Evolutionary conservation across 2,329 filamentous ascomycete genomes (phyloP).

Genomic region (Aspergillus aculeatinus): DNA sequence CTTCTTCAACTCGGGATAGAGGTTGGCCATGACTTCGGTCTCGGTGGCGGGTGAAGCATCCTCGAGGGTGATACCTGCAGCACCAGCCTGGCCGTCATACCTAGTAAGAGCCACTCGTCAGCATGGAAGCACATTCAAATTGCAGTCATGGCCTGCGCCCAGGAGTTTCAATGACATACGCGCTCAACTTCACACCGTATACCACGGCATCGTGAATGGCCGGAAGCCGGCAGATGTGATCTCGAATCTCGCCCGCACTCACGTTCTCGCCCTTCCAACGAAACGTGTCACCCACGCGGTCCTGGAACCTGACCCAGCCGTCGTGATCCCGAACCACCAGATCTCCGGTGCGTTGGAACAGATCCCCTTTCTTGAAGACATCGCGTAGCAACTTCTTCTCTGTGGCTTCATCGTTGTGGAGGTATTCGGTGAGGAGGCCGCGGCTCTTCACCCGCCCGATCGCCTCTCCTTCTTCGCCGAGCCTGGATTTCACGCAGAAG

Average conservation of each 20-base stretch:
- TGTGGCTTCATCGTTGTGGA: slow-evolving; percentile 43
- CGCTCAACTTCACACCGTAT: slow-evolving; percentile 44
- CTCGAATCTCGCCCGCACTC: slow-evolving; percentile 47
- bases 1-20: slow-evolving; percentile 42
- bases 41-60: slow-evolving; percentile 30
- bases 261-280: slow-evolving; percentile 49
- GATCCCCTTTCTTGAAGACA: slow-evolving; percentile 48
- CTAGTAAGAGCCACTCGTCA: slow-evolving; percentile 24
- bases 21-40: slow-evolving; percentile 36
- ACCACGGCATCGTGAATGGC: slow-evolving; percentile 47
- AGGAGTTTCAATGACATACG: slow-evolving; percentile 26
- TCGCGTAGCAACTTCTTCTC: slow-evolving; percentile 46
- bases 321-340: slow-evolving; percentile 42
- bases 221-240: slow-evolving; percentile 44
- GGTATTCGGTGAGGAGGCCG: slow-evolving; percentile 43
- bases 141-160: not conserved
- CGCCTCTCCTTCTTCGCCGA: slow-evolving; percentile 47
- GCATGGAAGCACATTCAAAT: not conserved
- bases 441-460: slow-evolving; percentile 46
- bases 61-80: slow-evolving; percentile 47
- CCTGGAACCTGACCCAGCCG: slow-evolving; percentile 49
- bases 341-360: slow-evolving; percentile 49
- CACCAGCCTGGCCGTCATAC: slow-evolving; percentile 52
- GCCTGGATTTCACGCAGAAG: slow-evolving; percentile 40
- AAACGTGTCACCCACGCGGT: slow-evolving; percentile 43